Evolutionary conservation across 345 rosid species (phyloP).

Genomic region (Corymbia maculata): DNA sequence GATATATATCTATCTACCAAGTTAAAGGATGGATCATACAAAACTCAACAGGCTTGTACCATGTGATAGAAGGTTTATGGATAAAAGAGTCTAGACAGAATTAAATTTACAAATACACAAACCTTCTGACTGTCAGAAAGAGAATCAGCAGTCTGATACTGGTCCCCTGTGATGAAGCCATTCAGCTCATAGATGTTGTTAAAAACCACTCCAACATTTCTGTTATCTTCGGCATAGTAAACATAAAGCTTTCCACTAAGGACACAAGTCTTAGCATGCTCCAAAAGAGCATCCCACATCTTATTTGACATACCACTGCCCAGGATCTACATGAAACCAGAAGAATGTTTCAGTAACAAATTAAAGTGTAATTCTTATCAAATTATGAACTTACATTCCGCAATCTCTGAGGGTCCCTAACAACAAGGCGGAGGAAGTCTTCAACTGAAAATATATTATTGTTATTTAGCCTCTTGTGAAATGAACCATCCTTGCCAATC

Average conservation of each 20-base stretch:
- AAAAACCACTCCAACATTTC: slow-evolving; percentile 72
- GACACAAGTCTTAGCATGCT: slow-evolving; percentile 96
- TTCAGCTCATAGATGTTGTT: slow-evolving; percentile 74
- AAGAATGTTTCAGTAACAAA: background rate
- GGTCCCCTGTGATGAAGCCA: slow-evolving; percentile 87
- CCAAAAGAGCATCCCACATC: slow-evolving; percentile 98
- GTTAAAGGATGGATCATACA: background rate
- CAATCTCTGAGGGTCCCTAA: slow-evolving; percentile 61
- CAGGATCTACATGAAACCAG: slow-evolving; percentile 49
- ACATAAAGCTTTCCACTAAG: slow-evolving; percentile 73
- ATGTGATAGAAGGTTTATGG: background rate
- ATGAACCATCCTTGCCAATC: slow-evolving; percentile 97
- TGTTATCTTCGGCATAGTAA: slow-evolving; percentile 77
- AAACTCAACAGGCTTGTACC: background rate
- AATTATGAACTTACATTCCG: slow-evolving; percentile 56
- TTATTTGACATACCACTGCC: slow-evolving; percentile 99
- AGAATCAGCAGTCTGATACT: slow-evolving; percentile 69
- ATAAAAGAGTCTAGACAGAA: background rate
- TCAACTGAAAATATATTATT: slow-evolving; percentile 50
- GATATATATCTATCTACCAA: background rate
- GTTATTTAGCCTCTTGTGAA: slow-evolving; percentile 71
- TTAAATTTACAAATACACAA: background rate
- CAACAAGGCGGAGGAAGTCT: slow-evolving; percentile 70
- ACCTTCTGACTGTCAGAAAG: slow-evolving; percentile 94
- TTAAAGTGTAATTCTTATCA: slow-evolving; percentile 1